phyloP scores from a whole-genome alignment of 2,329 filamentous ascomycete species.

The Diaporthe caulivora region DNA sequence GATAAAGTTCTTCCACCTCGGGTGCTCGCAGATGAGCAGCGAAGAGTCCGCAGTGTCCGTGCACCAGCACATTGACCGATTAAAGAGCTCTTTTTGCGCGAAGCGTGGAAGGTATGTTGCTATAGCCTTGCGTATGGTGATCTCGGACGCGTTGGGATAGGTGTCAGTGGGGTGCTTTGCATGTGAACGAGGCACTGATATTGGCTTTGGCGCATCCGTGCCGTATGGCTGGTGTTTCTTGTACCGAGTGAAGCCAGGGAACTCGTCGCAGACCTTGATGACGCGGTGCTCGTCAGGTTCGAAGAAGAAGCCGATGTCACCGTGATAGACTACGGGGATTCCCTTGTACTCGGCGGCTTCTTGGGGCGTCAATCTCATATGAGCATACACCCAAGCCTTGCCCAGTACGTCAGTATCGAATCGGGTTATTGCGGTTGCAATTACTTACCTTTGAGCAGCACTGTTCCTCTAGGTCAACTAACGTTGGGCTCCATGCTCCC shows the following conservation, averaged over 20 bases:
- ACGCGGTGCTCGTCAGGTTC: conserved; percentile 57
- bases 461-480: conserved; percentile 53
- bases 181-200: conserved; percentile 53
- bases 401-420: conserved; percentile 31
- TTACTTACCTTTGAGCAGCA: conserved; percentile 51
- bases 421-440: not conserved
- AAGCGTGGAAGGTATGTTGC: conserved; percentile 49
- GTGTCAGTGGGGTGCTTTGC: conserved; percentile 53
- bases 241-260: conserved; percentile 54
- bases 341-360: conserved; percentile 57
- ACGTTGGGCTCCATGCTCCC: conserved; percentile 51
- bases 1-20: conserved; percentile 58
- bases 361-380: conserved; percentile 55
- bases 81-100: conserved; percentile 47
- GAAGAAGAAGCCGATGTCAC: conserved; percentile 63
- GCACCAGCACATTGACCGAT: conserved; percentile 51
- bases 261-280: conserved; percentile 55
- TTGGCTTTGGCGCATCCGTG: conserved; percentile 43
- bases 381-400: conserved; percentile 60
- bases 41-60: conserved; percentile 51
- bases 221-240: conserved; percentile 51
- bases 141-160: conserved; percentile 51
- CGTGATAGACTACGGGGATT: conserved; percentile 59
- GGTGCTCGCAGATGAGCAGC: conserved; percentile 52
- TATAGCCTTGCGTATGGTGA: conserved; percentile 47